Base-by-base conservation (phyloP, 805 yeast genomes). In the Yamadazyma sp. region DNA sequence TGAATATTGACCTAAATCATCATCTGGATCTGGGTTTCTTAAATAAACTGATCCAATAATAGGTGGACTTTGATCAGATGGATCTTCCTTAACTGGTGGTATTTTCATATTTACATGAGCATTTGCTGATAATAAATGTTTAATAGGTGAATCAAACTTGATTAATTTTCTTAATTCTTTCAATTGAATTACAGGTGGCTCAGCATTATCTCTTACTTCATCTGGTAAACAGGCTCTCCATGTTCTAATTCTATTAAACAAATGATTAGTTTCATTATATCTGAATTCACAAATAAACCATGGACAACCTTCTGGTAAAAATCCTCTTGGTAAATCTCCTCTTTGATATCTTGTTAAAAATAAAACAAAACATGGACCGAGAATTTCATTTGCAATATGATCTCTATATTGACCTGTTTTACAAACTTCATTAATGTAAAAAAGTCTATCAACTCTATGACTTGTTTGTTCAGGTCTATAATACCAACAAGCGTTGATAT, bases 151-250 rank as follows among this genome's bases (percentile, higher is more conserved):
- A 35, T 85, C 88, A 50, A 76, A 80, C 52, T 82, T 80, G 53
- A 80, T 80, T 55, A 84, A 70, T 45, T 76, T 75, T 51, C 89
- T 73, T 35, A 85, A 76, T 39, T 77, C 79, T 36, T 53, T 60
- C 33, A 91, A 71, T 6, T 91, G 88, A 24, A 77, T 76, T 15
- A 84, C 78, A 22, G 85, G 83, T 38, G 65, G 69, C 52, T 89
- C 97, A 50, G 86, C 91, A 36, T 70, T 68, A 45, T 84, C 88
- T 50, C 98, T 78, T 31, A 91, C 84, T 59, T 91, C 98, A 60
- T 93, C 98, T 0, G 98, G 98, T 47, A 93, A 72, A 68, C 98
- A 93, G 5, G 97, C 97, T 60, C 87, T 91, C 98, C 98, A 93
- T 2, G 98, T 91, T 54, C 98, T 76, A 51, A 93, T 93, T 55